Evolutionary conservation across 768 basidiomycete genomes (phyloP), one percentile per base, ranked within the genome.

Genomic region (Sistotremastrum niveocremeum): DNA sequence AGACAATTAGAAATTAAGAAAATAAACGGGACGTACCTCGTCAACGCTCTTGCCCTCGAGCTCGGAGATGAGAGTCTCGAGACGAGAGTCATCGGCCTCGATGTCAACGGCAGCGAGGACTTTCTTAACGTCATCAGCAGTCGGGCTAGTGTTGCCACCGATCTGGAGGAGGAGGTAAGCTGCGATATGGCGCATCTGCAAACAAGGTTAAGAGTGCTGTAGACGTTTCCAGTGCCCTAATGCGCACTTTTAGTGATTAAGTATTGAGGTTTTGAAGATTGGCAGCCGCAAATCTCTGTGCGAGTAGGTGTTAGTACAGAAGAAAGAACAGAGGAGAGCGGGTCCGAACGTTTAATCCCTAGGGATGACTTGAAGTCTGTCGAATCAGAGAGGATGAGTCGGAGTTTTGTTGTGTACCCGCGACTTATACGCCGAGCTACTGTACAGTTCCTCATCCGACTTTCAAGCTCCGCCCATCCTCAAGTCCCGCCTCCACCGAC

Each of bases 81-180:
- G 72, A 54, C 85, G 82, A 38, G 75, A 77, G 3, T 84, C 76
- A 54, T 99, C 91, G 39, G 79, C 73, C 62, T 94, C 89, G 56
- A 95, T 81, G 57, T 87, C 89, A 57, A 89, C 95, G 51, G 81
- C 71, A 46, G 58, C 65, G 56, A 99, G 81, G 60, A 98, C 78
- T 58, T 80, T 80, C 70, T 80, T 89, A 70, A 99, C 73, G 63
- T 97, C 93, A 40, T 59, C 74, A 46, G 85, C 86, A 50, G 82
- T 79, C 52, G 95, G 93, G 52, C 74, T 77, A 57, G 80, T 68
- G 60, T 97, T 97, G 46, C 95, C 95, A 55, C 90, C 95, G 62
- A 79, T 76, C 65, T 85, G 84, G 69, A 97, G 90, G 63, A 99
- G 89, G 50, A 99, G 80, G 74, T 95, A 98, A 54, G 90, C 88